Evolutionary conservation across 164 flowering plant species (phyloP).

Genomic region (Amborella trichopoda): DNA sequence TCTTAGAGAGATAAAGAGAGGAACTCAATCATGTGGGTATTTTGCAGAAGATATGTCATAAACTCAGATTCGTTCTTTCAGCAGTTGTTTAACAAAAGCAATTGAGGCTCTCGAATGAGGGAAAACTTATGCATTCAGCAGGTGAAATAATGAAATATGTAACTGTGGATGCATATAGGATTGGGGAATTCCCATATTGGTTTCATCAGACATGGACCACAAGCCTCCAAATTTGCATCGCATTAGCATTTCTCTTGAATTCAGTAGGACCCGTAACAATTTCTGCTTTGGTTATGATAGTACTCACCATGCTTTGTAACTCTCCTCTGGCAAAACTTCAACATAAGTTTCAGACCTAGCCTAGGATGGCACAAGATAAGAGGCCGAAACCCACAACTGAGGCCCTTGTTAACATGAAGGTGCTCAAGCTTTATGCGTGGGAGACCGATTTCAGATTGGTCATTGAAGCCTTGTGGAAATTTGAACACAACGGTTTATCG

Average conservation of each 20-base stretch:
- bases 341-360: conserved; percentile 36
- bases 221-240: conserved; percentile 41
- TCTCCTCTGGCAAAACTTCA: conserved; percentile 54
- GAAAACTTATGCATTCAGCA: conserved; percentile 33
- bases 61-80: conserved; percentile 41
- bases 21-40: too few relatives aligned
- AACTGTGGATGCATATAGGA: conserved; percentile 57
- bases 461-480: conserved; percentile 28
- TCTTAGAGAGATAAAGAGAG: too few relatives aligned
- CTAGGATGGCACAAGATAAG: conserved; percentile 50
- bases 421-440: conserved; percentile 67
- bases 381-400: conserved; percentile 44
- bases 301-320: conserved; percentile 41
- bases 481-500: conserved; percentile 42
- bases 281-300: conserved; percentile 36
- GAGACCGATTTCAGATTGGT: conserved; percentile 48
- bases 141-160: conserved; percentile 69
- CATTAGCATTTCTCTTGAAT: conserved; percentile 30
- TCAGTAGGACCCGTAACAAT: conserved; percentile 51
- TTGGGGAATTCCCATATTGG: conserved; percentile 68
- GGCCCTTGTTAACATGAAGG: conserved; percentile 50
- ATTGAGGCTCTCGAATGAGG: conserved; percentile 37
- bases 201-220: conserved; percentile 67
- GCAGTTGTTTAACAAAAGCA: conserved; percentile 65
- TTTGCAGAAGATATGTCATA: conserved; percentile 41